Evolutionary conservation across 2,329 filamentous ascomycete species (phyloP).

Genomic region (Alternaria rosae): DNA sequence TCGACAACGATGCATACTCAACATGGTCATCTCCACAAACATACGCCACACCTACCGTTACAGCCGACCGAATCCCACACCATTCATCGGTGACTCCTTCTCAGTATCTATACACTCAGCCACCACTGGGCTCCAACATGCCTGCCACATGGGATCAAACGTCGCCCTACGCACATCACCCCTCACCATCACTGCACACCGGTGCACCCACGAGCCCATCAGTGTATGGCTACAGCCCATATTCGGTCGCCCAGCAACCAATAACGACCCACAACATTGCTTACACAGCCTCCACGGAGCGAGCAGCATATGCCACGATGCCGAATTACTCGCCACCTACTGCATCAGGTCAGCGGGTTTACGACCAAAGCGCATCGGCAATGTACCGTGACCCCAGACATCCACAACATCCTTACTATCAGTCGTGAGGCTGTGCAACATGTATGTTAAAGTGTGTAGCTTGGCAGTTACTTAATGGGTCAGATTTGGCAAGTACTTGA

Average conservation of each 20-base stretch:
- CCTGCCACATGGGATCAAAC: constrained; percentile 28
- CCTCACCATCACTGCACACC: constrained; percentile 25
- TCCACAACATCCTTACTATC: constrained; percentile 25
- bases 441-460: constrained; percentile 7
- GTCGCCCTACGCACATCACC: constrained; percentile 22
- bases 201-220: constrained; percentile 16
- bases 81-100: constrained; percentile 14
- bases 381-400: constrained; percentile 32
- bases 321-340: constrained; percentile 12
- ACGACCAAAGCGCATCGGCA: constrained; percentile 8
- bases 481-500: not conserved
- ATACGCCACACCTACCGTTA: constrained; percentile 21
- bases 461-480: constrained; percentile 9
- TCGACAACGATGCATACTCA: constrained; percentile 27
- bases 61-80: constrained; percentile 13
- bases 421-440: constrained; percentile 30
- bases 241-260: constrained; percentile 21
- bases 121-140: constrained; percentile 17
- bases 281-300: constrained; percentile 24
- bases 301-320: constrained; percentile 18
- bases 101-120: constrained; percentile 19
- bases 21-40: constrained; percentile 34
- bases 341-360: constrained; percentile 18
- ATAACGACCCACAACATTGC: constrained; percentile 19
- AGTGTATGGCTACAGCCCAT: constrained; percentile 22